phyloP scores from a whole-genome alignment of 2,329 filamentous ascomycete species.

The Eutypella sp. region DNA sequence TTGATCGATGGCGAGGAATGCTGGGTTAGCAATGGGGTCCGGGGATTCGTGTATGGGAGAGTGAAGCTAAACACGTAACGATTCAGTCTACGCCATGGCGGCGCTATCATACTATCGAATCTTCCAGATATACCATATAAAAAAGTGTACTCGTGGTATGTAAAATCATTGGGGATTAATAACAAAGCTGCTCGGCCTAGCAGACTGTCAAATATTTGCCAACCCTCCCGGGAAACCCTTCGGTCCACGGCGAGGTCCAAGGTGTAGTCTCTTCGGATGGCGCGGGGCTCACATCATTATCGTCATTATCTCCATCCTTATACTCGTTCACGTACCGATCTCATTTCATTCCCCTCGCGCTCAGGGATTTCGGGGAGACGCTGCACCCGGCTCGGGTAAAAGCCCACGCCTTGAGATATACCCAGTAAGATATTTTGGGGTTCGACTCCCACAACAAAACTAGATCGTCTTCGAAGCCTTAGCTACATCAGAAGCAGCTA shows the following conservation, averaged over 20 bases:
- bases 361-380: background rate
- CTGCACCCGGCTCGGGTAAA: background rate
- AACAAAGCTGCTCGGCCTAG: no score
- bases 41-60: conserved; percentile 63
- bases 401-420: background rate
- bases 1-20: conserved; percentile 70
- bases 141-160: no score
- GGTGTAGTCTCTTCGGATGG: background rate
- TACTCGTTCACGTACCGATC: conserved; percentile 1
- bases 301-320: background rate
- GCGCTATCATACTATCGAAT: no score
- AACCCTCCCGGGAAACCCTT: no score
- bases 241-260: background rate
- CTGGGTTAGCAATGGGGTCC: conserved; percentile 84
- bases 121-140: no score
- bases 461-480: background rate
- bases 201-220: no score
- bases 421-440: background rate
- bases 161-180: no score
- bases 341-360: background rate
- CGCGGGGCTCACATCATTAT: background rate
- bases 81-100: no score
- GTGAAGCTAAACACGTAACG: conserved; percentile 1
- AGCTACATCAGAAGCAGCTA: background rate
- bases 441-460: background rate